Evolutionary conservation across 257 asterid genomes (phyloP), one percentile per base, ranked within the genome.

Genomic region (Lantana camara): DNA sequence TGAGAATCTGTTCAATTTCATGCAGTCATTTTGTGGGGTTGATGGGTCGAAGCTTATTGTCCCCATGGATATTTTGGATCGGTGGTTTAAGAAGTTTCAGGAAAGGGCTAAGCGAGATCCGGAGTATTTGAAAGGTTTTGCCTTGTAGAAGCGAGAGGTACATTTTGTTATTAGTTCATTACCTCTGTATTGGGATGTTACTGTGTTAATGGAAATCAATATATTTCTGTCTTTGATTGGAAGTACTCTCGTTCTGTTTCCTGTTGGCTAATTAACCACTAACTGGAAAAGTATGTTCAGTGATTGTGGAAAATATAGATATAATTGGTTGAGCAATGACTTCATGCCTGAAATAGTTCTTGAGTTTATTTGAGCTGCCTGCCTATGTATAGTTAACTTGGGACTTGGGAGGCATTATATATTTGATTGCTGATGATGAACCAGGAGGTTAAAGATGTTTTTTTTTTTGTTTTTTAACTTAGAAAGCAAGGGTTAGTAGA

Each of bases 31-130:
- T 67, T 90, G 99, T 55, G 97, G 92, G 13, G 95, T 90, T 1
- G 99, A 93, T 53, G 96, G 99, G 20, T 82, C 90, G 64, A 90
- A 80, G 83, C 85, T 93, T 35, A 79, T 90, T 19, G 99, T 93
- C 77, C 99, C 99, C 7, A 93, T 80, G 89, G 99, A 93, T 82
- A 87, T 93, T 45, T 45, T 93, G 83, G 96, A 87, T 60, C 76
- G 97, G 21, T 93, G 99, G 99, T 93, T 93, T 70, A 90, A 87
- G 97, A 93, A 87, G 85, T 87, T 93, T 62, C 99, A 85, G 75
- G 97, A 92, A 47, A 75, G 91, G 77, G 94, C 97, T 0, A 92
- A 87, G 82, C 83, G 96, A 46, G 98, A 92, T 66, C 97, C 96
- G 0, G 96, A 89, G 68, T 89, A 85, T 71, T 72, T 92, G 68